A percentile compares a stretch with the other conserved stretches of the same genome.
Conservation (phyloP, 2,329 filamentous ascomycete genomes). For the Colletotrichum lupini region DNA sequence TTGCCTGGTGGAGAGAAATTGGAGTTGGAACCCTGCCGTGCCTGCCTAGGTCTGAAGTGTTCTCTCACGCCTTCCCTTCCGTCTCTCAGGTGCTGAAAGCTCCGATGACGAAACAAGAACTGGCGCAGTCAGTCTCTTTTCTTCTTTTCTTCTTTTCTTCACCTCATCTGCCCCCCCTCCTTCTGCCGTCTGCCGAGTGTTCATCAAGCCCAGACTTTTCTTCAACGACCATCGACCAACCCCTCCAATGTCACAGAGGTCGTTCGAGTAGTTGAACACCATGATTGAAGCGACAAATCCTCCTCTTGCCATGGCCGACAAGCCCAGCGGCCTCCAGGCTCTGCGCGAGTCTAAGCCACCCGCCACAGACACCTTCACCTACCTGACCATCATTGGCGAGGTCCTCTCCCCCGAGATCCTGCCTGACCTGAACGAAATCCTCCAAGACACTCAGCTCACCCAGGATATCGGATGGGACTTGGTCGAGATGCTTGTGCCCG, state of each 20-base stretch:
- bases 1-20: constrained; percentile 27
- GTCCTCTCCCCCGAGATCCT: constrained; percentile 75
- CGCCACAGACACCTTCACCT: constrained; percentile 76
- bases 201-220: not conserved
- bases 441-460: constrained; percentile 76
- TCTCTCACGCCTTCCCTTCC: not conserved
- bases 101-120: constrained; percentile 31
- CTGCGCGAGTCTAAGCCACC: constrained; percentile 62
- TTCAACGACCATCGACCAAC: not conserved
- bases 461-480: constrained; percentile 87
- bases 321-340: constrained; percentile 55
- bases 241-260: constrained; percentile 1
- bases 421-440: constrained; percentile 73
- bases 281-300: constrained; percentile 34
- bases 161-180: not conserved
- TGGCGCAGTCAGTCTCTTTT: constrained; percentile 25
- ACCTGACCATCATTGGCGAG: constrained; percentile 81
- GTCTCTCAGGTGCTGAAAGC: not conserved
- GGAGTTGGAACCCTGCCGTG: constrained; percentile 22
- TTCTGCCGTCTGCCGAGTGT: not conserved
- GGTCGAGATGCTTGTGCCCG: constrained; percentile 77
- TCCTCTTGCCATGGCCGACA: constrained; percentile 38
- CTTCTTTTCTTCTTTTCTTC: constrained; percentile 28
- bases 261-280: not conserved
- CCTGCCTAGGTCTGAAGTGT: not conserved